These are phyloP conservation scores for Ceratocystiopsis sp. DNA, from an alignment of 2,329 filamentous ascomycete genomes.

Conservation along the genomic window DNA sequence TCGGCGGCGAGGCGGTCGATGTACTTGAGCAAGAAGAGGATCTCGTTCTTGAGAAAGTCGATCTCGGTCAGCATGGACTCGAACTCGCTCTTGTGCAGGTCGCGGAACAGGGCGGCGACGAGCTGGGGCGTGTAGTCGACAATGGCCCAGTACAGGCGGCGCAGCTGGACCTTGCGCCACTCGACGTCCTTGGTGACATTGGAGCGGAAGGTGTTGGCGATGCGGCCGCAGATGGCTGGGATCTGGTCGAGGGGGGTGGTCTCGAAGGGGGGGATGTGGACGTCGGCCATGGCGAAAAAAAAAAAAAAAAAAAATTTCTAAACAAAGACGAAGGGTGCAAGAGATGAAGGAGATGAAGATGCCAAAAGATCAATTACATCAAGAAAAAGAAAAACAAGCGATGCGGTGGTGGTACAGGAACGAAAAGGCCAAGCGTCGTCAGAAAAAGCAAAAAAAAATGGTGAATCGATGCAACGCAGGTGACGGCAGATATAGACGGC, in stretches of 20 bases:
- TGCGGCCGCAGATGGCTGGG: constrained; percentile 36
- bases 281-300: constrained; percentile 16
- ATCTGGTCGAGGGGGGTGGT: constrained; percentile 52
- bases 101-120: constrained; percentile 55
- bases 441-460: too few relatives aligned
- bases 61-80: constrained; percentile 64
- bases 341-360: too few relatives aligned
- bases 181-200: constrained; percentile 69
- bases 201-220: constrained; percentile 54
- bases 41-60: constrained; percentile 64
- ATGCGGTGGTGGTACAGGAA: background rate
- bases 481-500: too few relatives aligned
- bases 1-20: constrained; percentile 72
- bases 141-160: constrained; percentile 88
- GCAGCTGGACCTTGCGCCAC: constrained; percentile 71
- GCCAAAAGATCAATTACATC: too few relatives aligned
- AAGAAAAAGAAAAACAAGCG: background rate
- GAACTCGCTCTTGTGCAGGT: constrained; percentile 61
- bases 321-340: too few relatives aligned
- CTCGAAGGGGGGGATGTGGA: constrained; percentile 31
- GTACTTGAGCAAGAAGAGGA: constrained; percentile 60
- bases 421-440: too few relatives aligned
- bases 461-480: too few relatives aligned
- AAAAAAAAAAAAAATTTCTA: too few relatives aligned
- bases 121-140: constrained; percentile 61